phyloP scores from a whole-genome alignment of 345 rosid species.

The Combretum micranthum region DNA sequence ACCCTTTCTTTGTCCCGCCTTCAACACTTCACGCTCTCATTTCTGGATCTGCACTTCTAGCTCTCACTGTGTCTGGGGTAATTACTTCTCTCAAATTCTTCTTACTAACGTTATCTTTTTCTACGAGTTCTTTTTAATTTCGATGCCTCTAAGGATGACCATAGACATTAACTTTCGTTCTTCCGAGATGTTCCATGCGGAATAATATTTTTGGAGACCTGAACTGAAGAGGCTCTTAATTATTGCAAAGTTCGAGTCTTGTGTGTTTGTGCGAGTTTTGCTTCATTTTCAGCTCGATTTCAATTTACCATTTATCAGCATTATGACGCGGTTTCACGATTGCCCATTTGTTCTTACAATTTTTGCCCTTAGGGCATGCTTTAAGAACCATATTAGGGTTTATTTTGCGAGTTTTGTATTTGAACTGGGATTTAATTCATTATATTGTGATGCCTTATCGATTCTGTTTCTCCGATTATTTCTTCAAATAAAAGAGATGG shows the following conservation, averaged over 20 bases:
- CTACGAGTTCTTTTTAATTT: no score
- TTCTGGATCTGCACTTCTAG: no score
- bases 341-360: no score
- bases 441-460: background rate
- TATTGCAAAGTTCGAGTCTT: no score
- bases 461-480: background rate
- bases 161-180: slow-evolving; percentile 12
- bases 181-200: slow-evolving; percentile 9
- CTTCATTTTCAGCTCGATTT: background rate
- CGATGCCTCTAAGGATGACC: background rate
- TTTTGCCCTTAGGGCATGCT: no score
- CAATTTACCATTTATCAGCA: background rate
- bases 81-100: no score
- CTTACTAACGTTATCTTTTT: no score
- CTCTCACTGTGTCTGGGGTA: no score
- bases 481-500: background rate
- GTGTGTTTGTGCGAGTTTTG: background rate
- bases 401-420: background rate
- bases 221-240: slow-evolving; percentile 9
- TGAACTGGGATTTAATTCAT: background rate
- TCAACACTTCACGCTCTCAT: no score
- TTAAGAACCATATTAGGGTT: background rate
- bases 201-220: slow-evolving; percentile 11
- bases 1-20: no score
- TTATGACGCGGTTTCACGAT: background rate